Conservation (phyloP, 371 early-diverging fungal genomes). For the Mucor velutinosus region DNA sequence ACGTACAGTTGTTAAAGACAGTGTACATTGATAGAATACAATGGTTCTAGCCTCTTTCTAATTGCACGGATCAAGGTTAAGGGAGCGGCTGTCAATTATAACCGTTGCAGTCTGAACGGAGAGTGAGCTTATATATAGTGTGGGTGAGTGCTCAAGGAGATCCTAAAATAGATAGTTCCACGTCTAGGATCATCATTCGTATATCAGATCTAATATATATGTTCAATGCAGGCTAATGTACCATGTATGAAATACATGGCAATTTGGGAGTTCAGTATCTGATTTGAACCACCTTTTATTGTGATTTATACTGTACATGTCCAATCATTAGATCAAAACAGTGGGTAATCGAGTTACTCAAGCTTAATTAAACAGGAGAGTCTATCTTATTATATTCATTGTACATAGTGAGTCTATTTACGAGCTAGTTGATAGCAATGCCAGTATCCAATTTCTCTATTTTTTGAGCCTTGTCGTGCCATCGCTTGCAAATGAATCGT, state of each 20-base stretch:
- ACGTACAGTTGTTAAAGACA: background rate
- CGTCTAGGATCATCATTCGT: background rate
- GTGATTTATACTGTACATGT: background rate
- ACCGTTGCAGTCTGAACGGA: background rate
- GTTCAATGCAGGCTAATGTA: background rate
- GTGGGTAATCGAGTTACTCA: background rate
- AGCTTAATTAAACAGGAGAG: background rate
- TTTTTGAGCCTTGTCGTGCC: conserved; percentile 3
- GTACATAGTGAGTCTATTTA: background rate
- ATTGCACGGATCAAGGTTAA: background rate
- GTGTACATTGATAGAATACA: background rate
- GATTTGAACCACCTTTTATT: background rate
- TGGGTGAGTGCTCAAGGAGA: background rate
- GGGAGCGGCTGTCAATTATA: background rate
- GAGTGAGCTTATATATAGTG: background rate
- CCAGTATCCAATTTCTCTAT: background rate
- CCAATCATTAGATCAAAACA: background rate
- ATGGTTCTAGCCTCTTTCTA: background rate
- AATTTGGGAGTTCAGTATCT: background rate
- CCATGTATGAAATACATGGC: background rate
- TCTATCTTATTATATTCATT: background rate
- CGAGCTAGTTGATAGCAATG: background rate
- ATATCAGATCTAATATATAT: background rate
- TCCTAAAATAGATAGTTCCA: background rate
- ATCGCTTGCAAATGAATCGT: conserved; percentile 9